Conservation (phyloP, 306 rosid genomes). For the Pyrus bretschneideri region DNA sequence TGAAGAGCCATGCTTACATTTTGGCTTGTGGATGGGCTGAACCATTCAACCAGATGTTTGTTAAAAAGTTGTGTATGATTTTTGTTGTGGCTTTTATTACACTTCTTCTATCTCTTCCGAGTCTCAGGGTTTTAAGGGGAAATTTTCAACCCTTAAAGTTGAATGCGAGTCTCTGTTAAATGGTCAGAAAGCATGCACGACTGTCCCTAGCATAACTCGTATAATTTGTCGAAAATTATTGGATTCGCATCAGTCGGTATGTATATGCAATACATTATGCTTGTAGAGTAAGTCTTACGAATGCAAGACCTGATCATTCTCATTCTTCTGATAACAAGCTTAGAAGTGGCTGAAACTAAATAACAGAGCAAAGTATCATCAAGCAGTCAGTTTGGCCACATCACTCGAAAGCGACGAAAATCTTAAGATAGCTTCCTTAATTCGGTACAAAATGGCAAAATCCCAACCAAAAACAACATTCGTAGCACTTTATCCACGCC, state of each 20-base stretch:
- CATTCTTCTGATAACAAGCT: neutral
- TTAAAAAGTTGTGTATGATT: neutral
- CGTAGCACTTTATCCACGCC: slow-evolving; percentile 26
- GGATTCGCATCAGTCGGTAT: too few relatives aligned
- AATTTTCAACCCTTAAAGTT: too few relatives aligned
- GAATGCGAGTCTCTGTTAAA: too few relatives aligned
- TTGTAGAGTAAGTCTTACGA: neutral
- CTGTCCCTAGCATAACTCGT: neutral
- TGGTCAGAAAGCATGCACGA: too few relatives aligned
- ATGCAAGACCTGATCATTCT: neutral
- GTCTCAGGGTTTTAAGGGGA: neutral
- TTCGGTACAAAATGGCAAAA: neutral
- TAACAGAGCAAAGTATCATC: neutral
- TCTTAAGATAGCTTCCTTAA: neutral
- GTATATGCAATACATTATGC: too few relatives aligned
- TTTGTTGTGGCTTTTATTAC: neutral
- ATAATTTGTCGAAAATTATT: too few relatives aligned
- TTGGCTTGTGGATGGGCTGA: neutral
- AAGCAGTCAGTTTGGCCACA: neutral
- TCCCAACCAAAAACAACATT: neutral
- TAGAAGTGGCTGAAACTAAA: neutral
- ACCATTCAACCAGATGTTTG: neutral
- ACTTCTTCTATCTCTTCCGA: neutral
- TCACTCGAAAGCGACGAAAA: neutral
- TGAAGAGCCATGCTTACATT: neutral